A percentile compares a stretch with the other conserved stretches of the same genome.
Evolutionary conservation across 805 yeast species (phyloP).

Genomic region (Metschnikowia lunata): DNA sequence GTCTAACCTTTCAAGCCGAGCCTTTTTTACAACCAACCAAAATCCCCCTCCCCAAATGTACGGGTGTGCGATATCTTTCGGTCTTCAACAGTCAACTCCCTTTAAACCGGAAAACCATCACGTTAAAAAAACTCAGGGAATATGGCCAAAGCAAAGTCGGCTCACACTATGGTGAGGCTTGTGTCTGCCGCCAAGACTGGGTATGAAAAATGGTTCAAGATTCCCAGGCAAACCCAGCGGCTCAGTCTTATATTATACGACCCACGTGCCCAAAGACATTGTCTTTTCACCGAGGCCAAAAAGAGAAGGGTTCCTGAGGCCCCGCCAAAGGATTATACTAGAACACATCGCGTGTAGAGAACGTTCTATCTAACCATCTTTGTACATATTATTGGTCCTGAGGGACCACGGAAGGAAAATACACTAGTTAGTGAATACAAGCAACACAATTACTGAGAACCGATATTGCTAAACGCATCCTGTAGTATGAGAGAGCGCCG

Average conservation of each 20-base stretch:
- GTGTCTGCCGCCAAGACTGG: constrained; percentile 92
- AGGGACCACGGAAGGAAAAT: not conserved
- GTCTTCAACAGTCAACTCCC: too few species aligned
- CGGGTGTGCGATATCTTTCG: not conserved
- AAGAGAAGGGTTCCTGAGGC: constrained; percentile 70
- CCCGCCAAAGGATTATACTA: constrained; percentile 33
- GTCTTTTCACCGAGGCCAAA: constrained; percentile 81
- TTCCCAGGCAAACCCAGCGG: constrained; percentile 77
- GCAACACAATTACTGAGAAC: too few species aligned
- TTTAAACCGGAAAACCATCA: too few species aligned
- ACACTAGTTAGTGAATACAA: too few species aligned
- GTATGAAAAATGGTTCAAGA: constrained; percentile 68
- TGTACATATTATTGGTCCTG: too few species aligned
- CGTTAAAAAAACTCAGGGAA: too few species aligned
- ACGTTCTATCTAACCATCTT: not conserved
- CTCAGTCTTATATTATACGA: constrained; percentile 59
- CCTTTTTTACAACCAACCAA: too few species aligned
- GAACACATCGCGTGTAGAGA: constrained; percentile 21
- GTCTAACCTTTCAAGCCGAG: too few species aligned
- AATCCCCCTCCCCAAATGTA: not conserved
- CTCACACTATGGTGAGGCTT: constrained; percentile 78
- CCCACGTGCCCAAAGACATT: constrained; percentile 74
- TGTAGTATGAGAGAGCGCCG: too few species aligned
- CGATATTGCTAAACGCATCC: too few species aligned
- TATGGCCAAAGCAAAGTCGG: constrained; percentile 55